Percentiles rank a stretch among this genome's conserved stretches.
Conservation (phyloP, 108 stramenopile species). For the Tribonema minus region DNA sequence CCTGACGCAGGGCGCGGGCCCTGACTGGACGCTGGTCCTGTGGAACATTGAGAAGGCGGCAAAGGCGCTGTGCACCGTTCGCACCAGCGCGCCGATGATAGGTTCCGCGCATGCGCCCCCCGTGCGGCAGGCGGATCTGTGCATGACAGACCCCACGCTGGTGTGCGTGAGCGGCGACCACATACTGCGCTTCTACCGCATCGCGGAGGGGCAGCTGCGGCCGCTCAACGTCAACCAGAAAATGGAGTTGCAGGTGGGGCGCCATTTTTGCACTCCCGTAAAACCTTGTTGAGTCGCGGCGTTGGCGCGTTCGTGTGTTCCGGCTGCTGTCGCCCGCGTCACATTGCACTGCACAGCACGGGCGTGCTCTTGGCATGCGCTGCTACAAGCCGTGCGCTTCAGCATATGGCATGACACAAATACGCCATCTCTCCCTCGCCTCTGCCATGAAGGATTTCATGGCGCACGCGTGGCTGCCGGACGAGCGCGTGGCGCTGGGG, state of each 20-base stretch:
- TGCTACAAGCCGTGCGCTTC: too few species aligned
- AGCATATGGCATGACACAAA: too few species aligned
- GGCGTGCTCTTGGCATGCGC: too few species aligned
- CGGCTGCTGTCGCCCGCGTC: too few species aligned
- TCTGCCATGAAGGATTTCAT: too few species aligned
- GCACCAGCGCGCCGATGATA: too few species aligned
- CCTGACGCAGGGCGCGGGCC: conserved; percentile 56
- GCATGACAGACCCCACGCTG: conserved; percentile 52
- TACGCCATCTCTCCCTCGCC: too few species aligned
- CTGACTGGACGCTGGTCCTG: conserved; percentile 56
- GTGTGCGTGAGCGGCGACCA: conserved; percentile 58
- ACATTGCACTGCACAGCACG: too few species aligned
- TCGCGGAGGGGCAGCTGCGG: conserved; percentile 47
- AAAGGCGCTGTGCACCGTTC: conserved; percentile 38
- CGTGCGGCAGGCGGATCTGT: conserved; percentile 51
- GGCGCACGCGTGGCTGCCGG: conserved; percentile 56
- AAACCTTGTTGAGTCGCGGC: too few species aligned
- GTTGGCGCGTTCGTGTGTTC: too few species aligned
- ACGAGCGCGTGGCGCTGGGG: conserved; percentile 58
- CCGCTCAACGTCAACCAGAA: conserved; percentile 38
- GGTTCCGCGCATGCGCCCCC: conserved; percentile 1
- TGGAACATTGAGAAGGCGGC: conserved; percentile 58
- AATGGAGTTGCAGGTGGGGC: conserved; percentile 47
- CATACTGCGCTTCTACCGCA: conserved; percentile 54
- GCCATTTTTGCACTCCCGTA: too few species aligned